These are phyloP conservation scores for Ceratobasidium sp. DNA, from an alignment of 1,284 basidiomycete species.

Conservation along the genomic window DNA sequence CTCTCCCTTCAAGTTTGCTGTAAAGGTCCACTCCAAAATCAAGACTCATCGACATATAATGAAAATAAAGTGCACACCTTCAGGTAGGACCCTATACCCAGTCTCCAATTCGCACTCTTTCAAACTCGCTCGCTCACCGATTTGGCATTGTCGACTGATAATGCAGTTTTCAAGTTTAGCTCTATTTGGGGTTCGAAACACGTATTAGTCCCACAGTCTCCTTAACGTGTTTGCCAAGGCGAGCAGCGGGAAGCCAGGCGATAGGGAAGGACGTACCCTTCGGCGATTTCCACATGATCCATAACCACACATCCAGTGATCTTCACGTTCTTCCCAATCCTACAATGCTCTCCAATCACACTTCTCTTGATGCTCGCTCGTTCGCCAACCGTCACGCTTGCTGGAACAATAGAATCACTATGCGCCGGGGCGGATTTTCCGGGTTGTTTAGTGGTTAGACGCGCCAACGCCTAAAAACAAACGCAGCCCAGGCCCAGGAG, in stretches of 20 bases:
- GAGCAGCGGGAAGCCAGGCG: no score
- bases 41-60: no score
- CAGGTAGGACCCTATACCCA: slow-evolving; percentile 83
- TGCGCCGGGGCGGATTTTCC: slow-evolving; percentile 51
- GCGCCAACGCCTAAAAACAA: slow-evolving; percentile 19
- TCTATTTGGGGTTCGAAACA: slow-evolving; percentile 61
- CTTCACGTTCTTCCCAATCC: slow-evolving; percentile 89
- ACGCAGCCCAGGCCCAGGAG: background rate
- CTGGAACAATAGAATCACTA: slow-evolving; percentile 83
- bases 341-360: slow-evolving; percentile 89
- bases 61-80: slow-evolving; percentile 66
- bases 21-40: background rate
- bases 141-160: slow-evolving; percentile 83
- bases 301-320: slow-evolving; percentile 90
- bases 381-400: slow-evolving; percentile 86
- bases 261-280: slow-evolving; percentile 66
- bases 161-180: slow-evolving; percentile 93
- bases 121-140: slow-evolving; percentile 86
- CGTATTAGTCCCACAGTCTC: slow-evolving; percentile 14
- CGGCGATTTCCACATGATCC: slow-evolving; percentile 90
- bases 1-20: slow-evolving; percentile 74
- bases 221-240: no score
- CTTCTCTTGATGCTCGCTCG: slow-evolving; percentile 89
- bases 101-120: slow-evolving; percentile 89
- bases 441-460: slow-evolving; percentile 10